phyloP scores from a whole-genome alignment of 331 rosid genomes.

The Rhamnella rubrinervis region DNA sequence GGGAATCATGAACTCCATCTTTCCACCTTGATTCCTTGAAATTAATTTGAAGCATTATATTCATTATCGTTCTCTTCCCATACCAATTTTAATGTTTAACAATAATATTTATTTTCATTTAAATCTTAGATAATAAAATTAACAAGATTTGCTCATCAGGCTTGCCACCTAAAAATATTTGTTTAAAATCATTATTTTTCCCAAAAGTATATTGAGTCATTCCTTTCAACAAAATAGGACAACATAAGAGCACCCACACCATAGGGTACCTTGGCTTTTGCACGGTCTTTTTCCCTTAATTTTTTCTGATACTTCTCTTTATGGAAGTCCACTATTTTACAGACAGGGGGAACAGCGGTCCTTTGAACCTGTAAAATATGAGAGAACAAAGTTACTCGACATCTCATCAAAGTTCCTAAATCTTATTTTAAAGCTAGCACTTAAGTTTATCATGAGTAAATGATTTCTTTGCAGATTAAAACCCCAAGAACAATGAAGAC shows the following conservation, averaged over 20 bases:
- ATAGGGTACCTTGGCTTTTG: conserved; percentile 64
- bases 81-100: too few species aligned
- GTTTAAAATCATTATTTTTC: background rate
- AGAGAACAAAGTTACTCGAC: background rate
- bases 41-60: background rate
- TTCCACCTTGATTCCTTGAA: background rate
- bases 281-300: conserved; percentile 61
- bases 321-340: conserved; percentile 85
- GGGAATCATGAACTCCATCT: background rate
- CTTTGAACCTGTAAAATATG: conserved; percentile 52
- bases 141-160: too few species aligned
- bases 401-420: background rate
- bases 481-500: too few species aligned
- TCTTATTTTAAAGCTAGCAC: too few species aligned
- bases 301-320: conserved; percentile 63
- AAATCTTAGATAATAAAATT: too few species aligned
- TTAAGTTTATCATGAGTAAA: too few species aligned
- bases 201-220: conserved; percentile 4
- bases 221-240: conserved; percentile 5
- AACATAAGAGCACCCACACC: conserved; percentile 12
- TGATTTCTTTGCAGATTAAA: too few species aligned
- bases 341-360: conserved; percentile 69
- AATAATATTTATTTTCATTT: too few species aligned
- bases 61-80: too few species aligned
- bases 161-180: too few species aligned